These are phyloP conservation scores for Suhomyces canberraensis DNA, from an alignment of 805 yeast genomes.

Conservation along the genomic window DNA sequence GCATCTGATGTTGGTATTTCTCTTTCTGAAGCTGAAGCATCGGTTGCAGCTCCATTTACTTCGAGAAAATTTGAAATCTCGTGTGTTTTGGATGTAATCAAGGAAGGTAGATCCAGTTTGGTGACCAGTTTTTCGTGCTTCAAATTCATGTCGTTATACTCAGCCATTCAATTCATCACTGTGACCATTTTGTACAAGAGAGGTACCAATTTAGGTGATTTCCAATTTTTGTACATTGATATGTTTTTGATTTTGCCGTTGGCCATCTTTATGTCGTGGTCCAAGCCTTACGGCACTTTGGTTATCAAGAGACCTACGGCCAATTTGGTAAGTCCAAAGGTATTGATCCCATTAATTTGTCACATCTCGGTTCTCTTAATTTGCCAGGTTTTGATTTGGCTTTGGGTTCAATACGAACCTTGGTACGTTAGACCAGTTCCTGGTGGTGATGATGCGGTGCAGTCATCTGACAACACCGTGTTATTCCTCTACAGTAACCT, in stretches of 20 bases:
- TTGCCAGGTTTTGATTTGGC: constrained; percentile 74
- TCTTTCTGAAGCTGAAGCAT: constrained; percentile 94
- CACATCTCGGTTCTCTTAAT: constrained; percentile 60
- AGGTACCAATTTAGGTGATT: constrained; percentile 94
- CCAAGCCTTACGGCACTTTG: constrained; percentile 65
- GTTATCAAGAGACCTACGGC: constrained; percentile 86
- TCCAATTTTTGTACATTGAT: constrained; percentile 94
- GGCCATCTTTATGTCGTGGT: constrained; percentile 98
- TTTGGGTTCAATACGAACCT: constrained; percentile 46
- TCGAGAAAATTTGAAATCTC: constrained; percentile 86
- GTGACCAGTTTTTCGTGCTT: constrained; percentile 96
- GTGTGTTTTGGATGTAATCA: constrained; percentile 86
- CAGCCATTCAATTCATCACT: constrained; percentile 92
- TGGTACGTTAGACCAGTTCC: constrained; percentile 85
- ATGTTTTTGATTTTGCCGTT: constrained; percentile 85
- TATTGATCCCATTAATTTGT: constrained; percentile 77
- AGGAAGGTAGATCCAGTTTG: constrained; percentile 91
- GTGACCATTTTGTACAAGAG: constrained; percentile 80
- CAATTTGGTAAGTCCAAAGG: constrained; percentile 84
- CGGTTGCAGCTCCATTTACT: constrained; percentile 98
- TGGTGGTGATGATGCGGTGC: constrained; percentile 69
- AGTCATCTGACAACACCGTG: constrained; percentile 86
- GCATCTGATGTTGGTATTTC: constrained; percentile 98
- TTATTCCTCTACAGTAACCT: constrained; percentile 78
- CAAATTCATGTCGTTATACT: constrained; percentile 95